phyloP scores from a whole-genome alignment of 345 rosid species.

The Salix dunnii region DNA sequence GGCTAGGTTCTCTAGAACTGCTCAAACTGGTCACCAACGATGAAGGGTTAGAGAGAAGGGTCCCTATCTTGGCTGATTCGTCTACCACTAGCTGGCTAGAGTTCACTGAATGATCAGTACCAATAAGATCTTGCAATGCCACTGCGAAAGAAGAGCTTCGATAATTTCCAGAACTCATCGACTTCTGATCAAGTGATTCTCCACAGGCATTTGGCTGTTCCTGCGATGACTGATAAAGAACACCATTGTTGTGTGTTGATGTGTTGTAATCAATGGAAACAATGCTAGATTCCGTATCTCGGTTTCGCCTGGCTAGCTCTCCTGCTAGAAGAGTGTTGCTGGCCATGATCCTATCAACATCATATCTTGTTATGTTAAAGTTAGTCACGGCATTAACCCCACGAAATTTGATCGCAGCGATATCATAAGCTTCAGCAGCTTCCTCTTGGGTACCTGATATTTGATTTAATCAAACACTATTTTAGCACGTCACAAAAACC shows the following conservation, averaged over 20 bases:
- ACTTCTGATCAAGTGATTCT: slow-evolving; percentile 35
- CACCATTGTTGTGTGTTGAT: slow-evolving; percentile 10
- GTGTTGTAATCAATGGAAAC: slow-evolving; percentile 23
- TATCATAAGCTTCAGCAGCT: slow-evolving; percentile 80
- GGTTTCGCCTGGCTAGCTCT: slow-evolving; percentile 60
- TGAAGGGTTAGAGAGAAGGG: slow-evolving; percentile 47
- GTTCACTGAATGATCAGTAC: slow-evolving; percentile 34
- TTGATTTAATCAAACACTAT: not conserved
- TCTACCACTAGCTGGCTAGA: slow-evolving; percentile 31
- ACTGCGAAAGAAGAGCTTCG: slow-evolving; percentile 28
- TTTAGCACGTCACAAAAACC: not conserved
- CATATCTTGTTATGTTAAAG: slow-evolving; percentile 66
- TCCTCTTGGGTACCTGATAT: slow-evolving; percentile 74
- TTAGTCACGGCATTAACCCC: slow-evolving; percentile 78
- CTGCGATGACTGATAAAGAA: slow-evolving; percentile 26
- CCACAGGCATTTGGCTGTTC: slow-evolving; percentile 23
- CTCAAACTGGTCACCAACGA: slow-evolving; percentile 62
- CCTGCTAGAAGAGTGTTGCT: slow-evolving; percentile 71
- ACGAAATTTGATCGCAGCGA: slow-evolving; percentile 77
- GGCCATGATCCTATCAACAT: slow-evolving; percentile 72
- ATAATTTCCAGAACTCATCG: slow-evolving; percentile 21
- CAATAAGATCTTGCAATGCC: slow-evolving; percentile 44
- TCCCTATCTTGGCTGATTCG: slow-evolving; percentile 28
- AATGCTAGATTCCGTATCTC: slow-evolving; percentile 25
- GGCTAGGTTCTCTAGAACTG: slow-evolving; percentile 70